Conservation (phyloP, 1,139 yeast species). For the Ogataea hybrid region DNA sequence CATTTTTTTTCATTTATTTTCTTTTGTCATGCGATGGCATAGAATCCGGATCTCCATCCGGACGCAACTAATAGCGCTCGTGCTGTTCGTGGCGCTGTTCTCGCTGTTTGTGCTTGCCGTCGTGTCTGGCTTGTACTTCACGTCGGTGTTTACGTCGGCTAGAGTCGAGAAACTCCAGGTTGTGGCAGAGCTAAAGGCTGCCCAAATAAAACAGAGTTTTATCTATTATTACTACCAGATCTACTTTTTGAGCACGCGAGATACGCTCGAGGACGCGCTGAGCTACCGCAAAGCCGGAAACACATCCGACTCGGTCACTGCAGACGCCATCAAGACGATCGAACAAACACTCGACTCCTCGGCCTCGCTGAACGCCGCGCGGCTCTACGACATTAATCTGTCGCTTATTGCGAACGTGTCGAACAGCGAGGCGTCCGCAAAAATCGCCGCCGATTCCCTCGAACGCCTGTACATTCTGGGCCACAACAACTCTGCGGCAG, state of each 20-base stretch:
- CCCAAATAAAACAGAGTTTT: constrained; percentile 72
- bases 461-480: constrained; percentile 54
- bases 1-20: constrained; percentile 1
- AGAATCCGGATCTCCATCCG: constrained; percentile 51
- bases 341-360: constrained; percentile 64
- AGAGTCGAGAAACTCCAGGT: constrained; percentile 72
- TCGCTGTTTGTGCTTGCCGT: constrained; percentile 75
- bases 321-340: constrained; percentile 43
- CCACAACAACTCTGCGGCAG: constrained; percentile 33
- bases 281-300: constrained; percentile 72
- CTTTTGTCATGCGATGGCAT: constrained; percentile 23
- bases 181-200: constrained; percentile 75
- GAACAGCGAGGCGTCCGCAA: constrained; percentile 36
- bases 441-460: constrained; percentile 35
- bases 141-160: constrained; percentile 56
- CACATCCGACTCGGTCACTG: constrained; percentile 40
- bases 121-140: constrained; percentile 78
- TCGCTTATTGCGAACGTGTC: constrained; percentile 26
- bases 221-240: constrained; percentile 67
- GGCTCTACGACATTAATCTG: constrained; percentile 55
- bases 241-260: constrained; percentile 63
- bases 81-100: constrained; percentile 69
- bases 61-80: constrained; percentile 78
- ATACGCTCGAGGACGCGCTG: constrained; percentile 57
- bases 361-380: constrained; percentile 61